phyloP scores from a whole-genome alignment of 148 eudicot species.

The Chenopodium suecicum region DNA sequence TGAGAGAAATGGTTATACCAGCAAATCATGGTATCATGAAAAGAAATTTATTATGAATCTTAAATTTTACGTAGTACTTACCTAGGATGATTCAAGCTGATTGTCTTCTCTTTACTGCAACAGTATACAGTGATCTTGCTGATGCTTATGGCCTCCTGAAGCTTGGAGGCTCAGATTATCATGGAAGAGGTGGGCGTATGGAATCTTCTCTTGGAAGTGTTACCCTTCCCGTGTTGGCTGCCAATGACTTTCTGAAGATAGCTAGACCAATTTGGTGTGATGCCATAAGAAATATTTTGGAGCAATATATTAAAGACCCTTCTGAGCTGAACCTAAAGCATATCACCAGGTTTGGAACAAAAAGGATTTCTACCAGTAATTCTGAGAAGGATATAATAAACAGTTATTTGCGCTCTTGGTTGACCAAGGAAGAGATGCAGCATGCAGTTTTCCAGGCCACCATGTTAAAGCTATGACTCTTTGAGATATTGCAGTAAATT shows the following conservation, averaged over 20 bases:
- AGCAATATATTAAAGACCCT: constrained; percentile 59
- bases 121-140: constrained; percentile 86
- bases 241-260: constrained; percentile 67
- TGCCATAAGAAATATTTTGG: constrained; percentile 57
- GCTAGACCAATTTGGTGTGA: constrained; percentile 88
- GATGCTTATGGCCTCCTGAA: constrained; percentile 71
- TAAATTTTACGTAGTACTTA: background rate
- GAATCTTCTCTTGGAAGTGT: constrained; percentile 84
- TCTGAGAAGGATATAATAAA: constrained; percentile 41
- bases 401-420: constrained; percentile 56
- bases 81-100: constrained; percentile 4
- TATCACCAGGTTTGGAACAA: constrained; percentile 49
- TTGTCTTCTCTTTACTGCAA: constrained; percentile 8
- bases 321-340: constrained; percentile 58
- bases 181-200: constrained; percentile 76
- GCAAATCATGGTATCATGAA: background rate
- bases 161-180: constrained; percentile 95
- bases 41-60: background rate
- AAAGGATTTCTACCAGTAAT: constrained; percentile 30
- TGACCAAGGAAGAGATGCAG: constrained; percentile 68
- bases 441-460: constrained; percentile 51
- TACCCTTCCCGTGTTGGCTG: constrained; percentile 61
- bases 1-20: background rate
- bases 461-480: constrained; percentile 39
- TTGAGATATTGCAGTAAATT: constrained; percentile 25